phyloP scores from a whole-genome alignment of 2,329 filamentous ascomycete genomes.

The Stylonectria norvegica region DNA sequence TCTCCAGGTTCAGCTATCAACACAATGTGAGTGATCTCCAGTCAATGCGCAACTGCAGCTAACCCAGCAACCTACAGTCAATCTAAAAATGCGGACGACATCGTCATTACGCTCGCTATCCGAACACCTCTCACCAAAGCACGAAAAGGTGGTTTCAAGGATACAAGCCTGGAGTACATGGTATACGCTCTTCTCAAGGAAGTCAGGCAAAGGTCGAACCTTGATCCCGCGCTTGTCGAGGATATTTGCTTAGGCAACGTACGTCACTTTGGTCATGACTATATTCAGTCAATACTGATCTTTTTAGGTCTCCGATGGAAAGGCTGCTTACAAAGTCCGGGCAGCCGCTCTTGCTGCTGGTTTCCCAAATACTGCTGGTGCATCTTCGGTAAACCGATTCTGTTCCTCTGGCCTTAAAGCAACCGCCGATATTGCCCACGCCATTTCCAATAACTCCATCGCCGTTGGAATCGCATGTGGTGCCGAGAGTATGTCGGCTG shows the following conservation, averaged over 20 bases:
- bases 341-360: constrained; percentile 86
- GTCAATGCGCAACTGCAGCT: neutral
- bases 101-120: constrained; percentile 90
- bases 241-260: constrained; percentile 94
- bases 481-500: constrained; percentile 80
- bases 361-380: constrained; percentile 84
- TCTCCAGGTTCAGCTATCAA: constrained; percentile 68
- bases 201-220: constrained; percentile 65
- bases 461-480: constrained; percentile 84
- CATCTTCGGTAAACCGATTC: constrained; percentile 87
- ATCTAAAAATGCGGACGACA: constrained; percentile 89
- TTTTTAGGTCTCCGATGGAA: constrained; percentile 70
- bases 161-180: constrained; percentile 84
- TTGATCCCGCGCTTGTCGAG: constrained; percentile 78
- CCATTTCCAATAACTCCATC: constrained; percentile 77
- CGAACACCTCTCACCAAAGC: constrained; percentile 88
- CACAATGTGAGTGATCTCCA: constrained; percentile 65
- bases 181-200: constrained; percentile 79
- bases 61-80: constrained; percentile 58
- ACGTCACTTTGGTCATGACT: constrained; percentile 14
- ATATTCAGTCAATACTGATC: neutral
- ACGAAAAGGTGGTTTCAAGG: constrained; percentile 91
- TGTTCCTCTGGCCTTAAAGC: constrained; percentile 96
- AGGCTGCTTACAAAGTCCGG: constrained; percentile 87
- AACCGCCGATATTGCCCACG: constrained; percentile 88